A percentile compares a stretch with the other conserved stretches of the same genome.
Evolutionary conservation across 768 basidiomycete species (phyloP).

Genomic region (Mycena amicta): DNA sequence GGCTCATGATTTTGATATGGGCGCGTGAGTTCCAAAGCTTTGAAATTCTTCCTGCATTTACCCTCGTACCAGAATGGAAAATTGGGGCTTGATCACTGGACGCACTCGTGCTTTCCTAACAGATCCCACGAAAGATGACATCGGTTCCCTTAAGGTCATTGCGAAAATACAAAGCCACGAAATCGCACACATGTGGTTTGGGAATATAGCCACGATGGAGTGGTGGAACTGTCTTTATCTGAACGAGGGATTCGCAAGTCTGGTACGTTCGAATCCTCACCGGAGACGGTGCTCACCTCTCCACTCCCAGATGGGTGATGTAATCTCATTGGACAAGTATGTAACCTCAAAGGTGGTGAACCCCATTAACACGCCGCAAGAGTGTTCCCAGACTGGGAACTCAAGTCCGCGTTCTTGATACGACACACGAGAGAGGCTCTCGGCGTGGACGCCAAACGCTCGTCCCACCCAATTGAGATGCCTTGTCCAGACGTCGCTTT

Average conservation of each 20-base stretch:
- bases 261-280: constrained; percentile 46
- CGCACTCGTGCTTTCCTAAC: constrained; percentile 78
- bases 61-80: constrained; percentile 49
- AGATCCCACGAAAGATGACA: constrained; percentile 70
- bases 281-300: constrained; percentile 1
- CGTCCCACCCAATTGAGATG: constrained; percentile 94
- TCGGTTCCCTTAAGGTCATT: constrained; percentile 76
- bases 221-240: constrained; percentile 89
- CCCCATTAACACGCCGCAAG: too few species aligned
- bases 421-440: constrained; percentile 72
- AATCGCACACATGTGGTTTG: constrained; percentile 79
- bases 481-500: constrained; percentile 84
- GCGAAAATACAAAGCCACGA: constrained; percentile 82
- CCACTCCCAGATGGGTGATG: constrained; percentile 75
- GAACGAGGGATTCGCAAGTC: constrained; percentile 84
- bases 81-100: constrained; percentile 96
- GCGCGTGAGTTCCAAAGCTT: constrained; percentile 38
- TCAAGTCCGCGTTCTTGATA: constrained; percentile 80
- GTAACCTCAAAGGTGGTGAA: too few species aligned
- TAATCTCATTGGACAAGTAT: constrained; percentile 79
- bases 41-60: too few species aligned
- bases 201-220: constrained; percentile 91
- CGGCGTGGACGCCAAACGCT: constrained; percentile 76
- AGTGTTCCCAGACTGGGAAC: constrained; percentile 85
- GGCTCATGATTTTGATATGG: constrained; percentile 88